phyloP scores from a whole-genome alignment of 2,329 filamentous ascomycete genomes.

The Mycocentrospora acerina region DNA sequence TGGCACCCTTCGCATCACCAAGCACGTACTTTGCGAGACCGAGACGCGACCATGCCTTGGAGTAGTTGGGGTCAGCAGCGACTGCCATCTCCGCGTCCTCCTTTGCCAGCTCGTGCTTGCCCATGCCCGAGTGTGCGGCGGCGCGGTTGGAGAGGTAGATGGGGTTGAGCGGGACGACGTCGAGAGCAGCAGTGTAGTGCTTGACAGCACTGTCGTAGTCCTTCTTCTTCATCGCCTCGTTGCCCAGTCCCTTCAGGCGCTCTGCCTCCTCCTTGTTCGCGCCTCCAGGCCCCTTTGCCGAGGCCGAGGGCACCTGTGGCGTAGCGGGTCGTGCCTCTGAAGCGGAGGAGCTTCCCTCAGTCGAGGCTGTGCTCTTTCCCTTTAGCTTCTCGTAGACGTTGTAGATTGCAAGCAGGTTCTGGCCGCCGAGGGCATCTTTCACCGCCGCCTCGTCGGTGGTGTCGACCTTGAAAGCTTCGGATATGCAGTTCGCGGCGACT shows the following conservation, averaged over 20 bases:
- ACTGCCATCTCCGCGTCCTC: conserved; percentile 90
- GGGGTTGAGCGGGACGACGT: conserved; percentile 79
- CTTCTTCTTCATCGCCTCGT: conserved; percentile 92
- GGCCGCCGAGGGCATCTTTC: conserved; percentile 75
- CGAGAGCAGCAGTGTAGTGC: conserved; percentile 83
- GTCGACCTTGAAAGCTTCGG: conserved; percentile 93
- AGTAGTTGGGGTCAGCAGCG: conserved; percentile 85
- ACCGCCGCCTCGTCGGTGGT: conserved; percentile 72
- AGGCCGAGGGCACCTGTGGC: conserved; percentile 35
- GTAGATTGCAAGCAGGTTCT: conserved; percentile 90
- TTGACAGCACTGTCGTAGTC: conserved; percentile 83
- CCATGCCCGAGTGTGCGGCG: conserved; percentile 82
- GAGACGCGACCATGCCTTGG: conserved; percentile 93
- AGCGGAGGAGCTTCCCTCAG: conserved; percentile 45
- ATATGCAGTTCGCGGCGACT: conserved; percentile 90
- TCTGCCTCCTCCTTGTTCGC: conserved; percentile 79
- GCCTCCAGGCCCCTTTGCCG: conserved; percentile 42
- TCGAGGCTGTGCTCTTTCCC: conserved; percentile 57
- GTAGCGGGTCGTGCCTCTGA: conserved; percentile 46
- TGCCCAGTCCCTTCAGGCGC: conserved; percentile 83
- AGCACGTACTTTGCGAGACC: conserved; percentile 90
- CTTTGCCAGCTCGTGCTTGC: conserved; percentile 80
- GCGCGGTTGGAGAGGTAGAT: conserved; percentile 98
- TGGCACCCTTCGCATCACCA: conserved; percentile 84
- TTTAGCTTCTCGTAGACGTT: conserved; percentile 95